These are phyloP conservation scores for Marasmius fiardii DNA, from an alignment of 1,284 basidiomycete genomes.

Conservation along the genomic window DNA sequence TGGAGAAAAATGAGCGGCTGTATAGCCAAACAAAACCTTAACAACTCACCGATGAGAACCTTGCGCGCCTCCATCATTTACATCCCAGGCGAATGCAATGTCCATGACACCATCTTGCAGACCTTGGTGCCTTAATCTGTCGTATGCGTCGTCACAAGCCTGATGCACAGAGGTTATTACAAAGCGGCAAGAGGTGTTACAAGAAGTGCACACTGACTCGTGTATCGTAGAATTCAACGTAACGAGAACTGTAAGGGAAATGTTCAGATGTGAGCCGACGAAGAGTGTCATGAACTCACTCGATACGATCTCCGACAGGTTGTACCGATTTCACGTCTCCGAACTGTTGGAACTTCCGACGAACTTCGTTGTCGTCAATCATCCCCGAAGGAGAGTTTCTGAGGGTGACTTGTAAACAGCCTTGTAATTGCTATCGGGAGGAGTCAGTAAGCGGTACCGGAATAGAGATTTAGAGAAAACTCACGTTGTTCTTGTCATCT, in stretches of 20 bases:
- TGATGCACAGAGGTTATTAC: slow-evolving; percentile 24
- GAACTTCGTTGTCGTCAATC: slow-evolving; percentile 82
- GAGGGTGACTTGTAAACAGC: slow-evolving; percentile 78
- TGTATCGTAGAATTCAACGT: slow-evolving; percentile 88
- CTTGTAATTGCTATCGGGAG: slow-evolving; percentile 60
- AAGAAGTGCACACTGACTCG: slow-evolving; percentile 47
- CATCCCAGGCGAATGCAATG: slow-evolving; percentile 86
- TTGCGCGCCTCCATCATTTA: slow-evolving; percentile 35
- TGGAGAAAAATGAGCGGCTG: not conserved
- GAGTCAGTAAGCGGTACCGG: not conserved
- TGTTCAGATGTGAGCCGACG: slow-evolving; percentile 4
- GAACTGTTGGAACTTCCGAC: slow-evolving; percentile 79
- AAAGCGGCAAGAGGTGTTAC: slow-evolving; percentile 3
- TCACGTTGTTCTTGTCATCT: slow-evolving; percentile 87
- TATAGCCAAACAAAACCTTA: not conserved
- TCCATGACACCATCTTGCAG: slow-evolving; percentile 88
- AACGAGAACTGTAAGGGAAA: slow-evolving; percentile 56
- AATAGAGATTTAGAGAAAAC: slow-evolving; percentile 15
- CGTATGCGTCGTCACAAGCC: slow-evolving; percentile 78
- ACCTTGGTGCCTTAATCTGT: slow-evolving; percentile 73
- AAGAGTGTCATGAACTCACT: slow-evolving; percentile 40
- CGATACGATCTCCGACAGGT: slow-evolving; percentile 60
- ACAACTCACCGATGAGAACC: slow-evolving; percentile 31
- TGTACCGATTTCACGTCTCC: slow-evolving; percentile 87
- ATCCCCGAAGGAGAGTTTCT: slow-evolving; percentile 61